Evolutionary conservation across 1,284 basidiomycete species (phyloP).

Genomic region (Cutaneotrichosporon sp.): DNA sequence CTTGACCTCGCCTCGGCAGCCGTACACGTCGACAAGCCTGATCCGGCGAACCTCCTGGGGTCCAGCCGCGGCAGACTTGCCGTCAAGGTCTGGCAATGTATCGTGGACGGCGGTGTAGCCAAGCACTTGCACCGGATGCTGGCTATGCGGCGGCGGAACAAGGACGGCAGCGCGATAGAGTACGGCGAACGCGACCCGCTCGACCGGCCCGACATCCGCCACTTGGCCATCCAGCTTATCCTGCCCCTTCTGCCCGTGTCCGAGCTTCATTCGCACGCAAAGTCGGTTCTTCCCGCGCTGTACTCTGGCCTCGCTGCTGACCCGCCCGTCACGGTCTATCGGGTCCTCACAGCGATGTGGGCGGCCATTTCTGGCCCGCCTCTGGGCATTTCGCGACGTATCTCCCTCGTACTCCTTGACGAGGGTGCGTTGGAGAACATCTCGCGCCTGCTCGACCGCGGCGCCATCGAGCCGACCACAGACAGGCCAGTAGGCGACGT

Average conservation of each 20-base stretch:
- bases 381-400: slow-evolving; percentile 33
- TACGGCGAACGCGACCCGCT: slow-evolving; percentile 40
- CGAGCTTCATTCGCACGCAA: slow-evolving; percentile 36
- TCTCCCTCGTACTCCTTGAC: slow-evolving; percentile 41
- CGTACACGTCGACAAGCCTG: slow-evolving; percentile 36
- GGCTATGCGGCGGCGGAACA: slow-evolving; percentile 42
- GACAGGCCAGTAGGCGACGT: slow-evolving; percentile 64
- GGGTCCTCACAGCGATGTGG: slow-evolving; percentile 44
- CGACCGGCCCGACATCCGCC: slow-evolving; percentile 45
- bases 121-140: slow-evolving; percentile 45
- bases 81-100: slow-evolving; percentile 31
- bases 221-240: slow-evolving; percentile 41
- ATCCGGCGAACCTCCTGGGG: slow-evolving; percentile 17
- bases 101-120: slow-evolving; percentile 40
- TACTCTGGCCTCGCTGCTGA: slow-evolving; percentile 42
- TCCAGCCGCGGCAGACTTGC: slow-evolving; percentile 28
- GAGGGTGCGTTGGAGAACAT: slow-evolving; percentile 61
- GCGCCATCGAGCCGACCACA: slow-evolving; percentile 57
- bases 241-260: slow-evolving; percentile 39
- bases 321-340: slow-evolving; percentile 44
- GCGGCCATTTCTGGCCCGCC: slow-evolving; percentile 33
- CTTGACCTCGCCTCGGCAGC: slow-evolving; percentile 38
- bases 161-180: slow-evolving; percentile 33
- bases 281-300: slow-evolving; percentile 34
- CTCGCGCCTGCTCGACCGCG: slow-evolving; percentile 70